Percentiles rank a stretch among this genome's conserved stretches.
Evolutionary conservation across 345 rosid genomes (phyloP).

Genomic region (Linum tenue): DNA sequence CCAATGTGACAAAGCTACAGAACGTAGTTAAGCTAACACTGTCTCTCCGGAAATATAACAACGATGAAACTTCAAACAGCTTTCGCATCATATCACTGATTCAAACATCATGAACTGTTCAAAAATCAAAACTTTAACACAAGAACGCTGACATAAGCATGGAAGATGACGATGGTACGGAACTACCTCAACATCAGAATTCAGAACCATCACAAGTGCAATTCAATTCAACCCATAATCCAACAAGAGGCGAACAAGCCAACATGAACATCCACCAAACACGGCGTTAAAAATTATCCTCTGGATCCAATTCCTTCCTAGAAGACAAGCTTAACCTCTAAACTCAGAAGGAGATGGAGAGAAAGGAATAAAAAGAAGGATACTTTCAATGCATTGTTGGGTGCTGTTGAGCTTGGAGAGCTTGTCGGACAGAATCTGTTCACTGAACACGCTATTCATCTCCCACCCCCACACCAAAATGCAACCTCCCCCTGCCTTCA

Average conservation of each 20-base stretch:
- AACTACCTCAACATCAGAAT: too few species aligned
- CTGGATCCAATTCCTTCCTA: neutral
- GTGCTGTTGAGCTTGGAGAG: slow-evolving; percentile 97
- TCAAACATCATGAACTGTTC: too few species aligned
- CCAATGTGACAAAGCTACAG: slow-evolving; percentile 81
- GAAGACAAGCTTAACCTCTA: neutral
- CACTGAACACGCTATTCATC: slow-evolving; percentile 91
- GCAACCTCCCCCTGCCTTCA: too few species aligned
- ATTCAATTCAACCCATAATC: too few species aligned
- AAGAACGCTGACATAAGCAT: too few species aligned
- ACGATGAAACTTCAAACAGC: neutral
- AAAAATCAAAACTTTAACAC: too few species aligned
- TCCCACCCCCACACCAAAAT: slow-evolving; percentile 22
- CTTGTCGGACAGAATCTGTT: slow-evolving; percentile 89
- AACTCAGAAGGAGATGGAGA: neutral
- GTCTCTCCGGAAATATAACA: neutral
- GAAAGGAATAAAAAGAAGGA: slow-evolving; percentile 25
- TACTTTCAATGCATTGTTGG: slow-evolving; percentile 96
- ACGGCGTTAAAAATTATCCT: too few species aligned
- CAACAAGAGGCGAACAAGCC: too few species aligned
- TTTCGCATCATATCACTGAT: neutral
- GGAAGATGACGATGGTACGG: too few species aligned
- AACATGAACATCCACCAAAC: too few species aligned
- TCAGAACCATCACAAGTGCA: too few species aligned
- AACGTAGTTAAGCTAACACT: slow-evolving; percentile 27